Evolutionary conservation across 75 land plant species (phyloP).

Genomic region (Gnetum montanum): DNA sequence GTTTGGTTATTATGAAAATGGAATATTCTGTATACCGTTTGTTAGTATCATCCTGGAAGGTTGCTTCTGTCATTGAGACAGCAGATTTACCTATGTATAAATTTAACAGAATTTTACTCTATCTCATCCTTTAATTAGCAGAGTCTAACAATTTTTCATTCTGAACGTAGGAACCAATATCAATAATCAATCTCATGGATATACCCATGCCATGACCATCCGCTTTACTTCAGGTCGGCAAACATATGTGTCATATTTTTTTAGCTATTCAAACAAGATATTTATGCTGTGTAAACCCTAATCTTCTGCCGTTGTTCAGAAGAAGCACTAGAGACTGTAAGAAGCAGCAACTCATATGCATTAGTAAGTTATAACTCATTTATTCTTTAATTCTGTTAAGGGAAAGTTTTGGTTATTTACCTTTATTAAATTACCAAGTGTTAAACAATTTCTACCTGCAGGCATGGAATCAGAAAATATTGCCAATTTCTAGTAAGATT

Average conservation of each 20-base stretch:
- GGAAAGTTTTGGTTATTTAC: neutral
- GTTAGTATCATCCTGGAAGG: neutral
- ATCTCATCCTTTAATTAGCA: neutral
- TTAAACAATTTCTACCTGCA: constrained; percentile 16
- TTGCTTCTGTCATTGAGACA: neutral
- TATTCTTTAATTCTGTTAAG: neutral
- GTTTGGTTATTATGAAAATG: neutral
- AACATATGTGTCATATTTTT: neutral
- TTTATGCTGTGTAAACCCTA: neutral
- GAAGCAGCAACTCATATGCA: constrained; percentile 26
- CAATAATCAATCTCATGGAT: constrained; percentile 29
- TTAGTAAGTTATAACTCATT: constrained; percentile 25
- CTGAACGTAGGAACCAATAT: constrained; percentile 48
- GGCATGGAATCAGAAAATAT: constrained; percentile 53
- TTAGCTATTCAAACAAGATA: neutral
- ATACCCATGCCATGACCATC: constrained; percentile 63
- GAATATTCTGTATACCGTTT: neutral
- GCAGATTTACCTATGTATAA: neutral
- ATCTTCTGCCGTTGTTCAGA: constrained; percentile 36
- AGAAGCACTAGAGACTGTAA: constrained; percentile 63
- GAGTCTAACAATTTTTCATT: neutral
- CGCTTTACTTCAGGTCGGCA: constrained; percentile 71
- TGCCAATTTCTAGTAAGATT: constrained; percentile 34
- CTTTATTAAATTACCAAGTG: neutral
- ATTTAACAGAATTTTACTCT: no score